phyloP scores from a whole-genome alignment of 352 stramenopile genomes.

The Globisporangium acanthophoron region DNA sequence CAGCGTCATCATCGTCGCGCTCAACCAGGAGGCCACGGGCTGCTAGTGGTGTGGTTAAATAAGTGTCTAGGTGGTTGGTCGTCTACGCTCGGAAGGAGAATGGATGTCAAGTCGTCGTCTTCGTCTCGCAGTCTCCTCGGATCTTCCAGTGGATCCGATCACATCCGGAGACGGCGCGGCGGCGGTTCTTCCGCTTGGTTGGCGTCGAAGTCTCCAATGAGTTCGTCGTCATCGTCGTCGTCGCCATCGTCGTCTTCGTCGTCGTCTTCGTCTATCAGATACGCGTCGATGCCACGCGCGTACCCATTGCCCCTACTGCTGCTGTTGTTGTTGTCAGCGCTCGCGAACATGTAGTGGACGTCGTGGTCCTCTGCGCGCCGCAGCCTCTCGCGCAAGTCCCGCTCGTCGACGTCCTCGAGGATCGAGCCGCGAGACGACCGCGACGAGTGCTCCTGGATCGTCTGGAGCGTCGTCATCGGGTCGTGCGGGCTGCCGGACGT shows the following conservation, averaged over 20 bases:
- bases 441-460: constrained; percentile 30
- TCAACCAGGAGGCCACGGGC: constrained; percentile 50
- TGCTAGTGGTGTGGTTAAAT: constrained; percentile 17
- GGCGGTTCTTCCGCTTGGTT: background rate
- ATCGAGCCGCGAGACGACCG: constrained; percentile 15
- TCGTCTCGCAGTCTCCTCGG: background rate
- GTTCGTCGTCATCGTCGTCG: constrained; percentile 4
- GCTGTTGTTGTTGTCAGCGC: background rate
- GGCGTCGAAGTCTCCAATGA: constrained; percentile 7
- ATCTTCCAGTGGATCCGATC: constrained; percentile 12
- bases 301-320: background rate
- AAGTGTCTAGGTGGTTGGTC: constrained; percentile 11
- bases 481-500: constrained; percentile 18
- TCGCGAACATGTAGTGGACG: constrained; percentile 1
- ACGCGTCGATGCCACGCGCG: constrained; percentile 3
- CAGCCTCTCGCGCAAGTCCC: constrained; percentile 11
- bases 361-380: constrained; percentile 11
- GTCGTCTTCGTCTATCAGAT: constrained; percentile 21
- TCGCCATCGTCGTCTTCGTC: constrained; percentile 11
- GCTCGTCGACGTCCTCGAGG: constrained; percentile 17
- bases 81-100: background rate
- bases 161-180: background rate
- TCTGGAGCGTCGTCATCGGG: constrained; percentile 36
- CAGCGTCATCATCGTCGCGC: constrained; percentile 81
- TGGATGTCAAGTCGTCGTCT: background rate